Base-by-base conservation (phyloP, 129 eudicot genomes). In the Gnaphalium uliginosum region DNA sequence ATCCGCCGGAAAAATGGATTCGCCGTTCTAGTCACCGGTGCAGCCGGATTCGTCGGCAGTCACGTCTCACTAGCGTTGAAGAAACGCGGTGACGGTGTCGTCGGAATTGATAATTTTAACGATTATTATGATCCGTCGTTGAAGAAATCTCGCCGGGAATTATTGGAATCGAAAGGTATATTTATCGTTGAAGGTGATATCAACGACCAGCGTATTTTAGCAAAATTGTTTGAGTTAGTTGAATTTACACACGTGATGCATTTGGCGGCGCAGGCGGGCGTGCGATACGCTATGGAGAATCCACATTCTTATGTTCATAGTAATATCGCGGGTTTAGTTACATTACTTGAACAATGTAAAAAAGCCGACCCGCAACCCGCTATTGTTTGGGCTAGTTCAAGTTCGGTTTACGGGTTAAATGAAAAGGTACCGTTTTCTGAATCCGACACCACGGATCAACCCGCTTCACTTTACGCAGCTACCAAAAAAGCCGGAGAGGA, bases 201-300 rank as follows among this genome's bases (percentile, higher is more conserved):
- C 3, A 83, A 83, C 78, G 86, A 79, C 33, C 57, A 19, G 78
- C 54, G 77, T 8, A 4, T 79, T 2, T 74, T 83, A 56, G 78
- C 86, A 8, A 83, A 78, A 24, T 69, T 83, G 33, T 83, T 83
- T 18, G 83, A 83, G 0, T 33, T 54, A 0, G 81, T 69, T 11
- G 23, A 72, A 1, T 83, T 78, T 22, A 78, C 86, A 1, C 83
- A 83, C 77, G 83, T 83, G 37, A 83, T 83, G 86, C 86, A 83
- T 63, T 73, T 83, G 69, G 86, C 86, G 18, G 86, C 86, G 26
- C 86, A 83, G 69, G 86, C 86, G 2, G 86, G 86, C 23, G 86
- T 83, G 26, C 72, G 86, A 19, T 83, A 83, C 77, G 86, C 86
- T 0, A 78, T 83, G 83, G 77, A 83, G 22, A 83, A 83, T 9